These are phyloP conservation scores for Allomyces macrogynus DNA, from an alignment of 192 early-diverging fungal genomes.

Conservation along the genomic window DNA sequence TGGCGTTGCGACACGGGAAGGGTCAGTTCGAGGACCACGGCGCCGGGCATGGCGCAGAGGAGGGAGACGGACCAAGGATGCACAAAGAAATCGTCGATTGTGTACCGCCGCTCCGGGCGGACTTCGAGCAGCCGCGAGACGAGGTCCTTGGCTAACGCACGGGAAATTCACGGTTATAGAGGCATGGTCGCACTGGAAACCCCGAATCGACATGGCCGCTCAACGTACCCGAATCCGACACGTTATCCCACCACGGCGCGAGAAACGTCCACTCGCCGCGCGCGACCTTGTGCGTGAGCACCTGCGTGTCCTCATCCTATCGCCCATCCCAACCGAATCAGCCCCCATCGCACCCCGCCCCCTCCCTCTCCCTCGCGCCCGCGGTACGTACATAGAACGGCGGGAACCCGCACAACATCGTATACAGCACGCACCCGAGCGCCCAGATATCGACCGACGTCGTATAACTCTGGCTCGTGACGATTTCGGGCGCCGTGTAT, in stretches of 20 bases:
- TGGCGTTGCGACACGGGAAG: too few relatives aligned
- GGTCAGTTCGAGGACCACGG: neutral
- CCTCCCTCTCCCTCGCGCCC: neutral
- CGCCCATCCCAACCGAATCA: neutral
- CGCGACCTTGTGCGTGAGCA: constrained; percentile 64
- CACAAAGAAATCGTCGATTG: constrained; percentile 55
- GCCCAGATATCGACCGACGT: constrained; percentile 77
- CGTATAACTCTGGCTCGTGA: constrained; percentile 55
- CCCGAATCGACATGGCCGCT: neutral
- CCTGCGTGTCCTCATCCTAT: constrained; percentile 58
- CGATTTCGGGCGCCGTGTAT: constrained; percentile 83
- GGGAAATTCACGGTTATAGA: too few relatives aligned
- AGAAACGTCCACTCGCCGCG: constrained; percentile 66
- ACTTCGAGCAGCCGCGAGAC: constrained; percentile 46
- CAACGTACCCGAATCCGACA: constrained; percentile 32
- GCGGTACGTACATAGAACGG: constrained; percentile 27
- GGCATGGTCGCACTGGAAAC: too few relatives aligned
- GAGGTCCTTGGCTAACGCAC: constrained; percentile 43
- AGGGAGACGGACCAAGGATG: constrained; percentile 55
- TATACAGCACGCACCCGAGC: constrained; percentile 68
- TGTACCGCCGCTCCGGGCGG: constrained; percentile 46
- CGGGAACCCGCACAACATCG: constrained; percentile 58
- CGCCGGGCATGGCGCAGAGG: too few relatives aligned
- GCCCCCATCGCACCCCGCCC: neutral
- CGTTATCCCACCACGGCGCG: constrained; percentile 82